These are phyloP conservation scores for Salinomyces thailandicus DNA, from an alignment of 2,329 filamentous ascomycete genomes.

Conservation along the genomic window DNA sequence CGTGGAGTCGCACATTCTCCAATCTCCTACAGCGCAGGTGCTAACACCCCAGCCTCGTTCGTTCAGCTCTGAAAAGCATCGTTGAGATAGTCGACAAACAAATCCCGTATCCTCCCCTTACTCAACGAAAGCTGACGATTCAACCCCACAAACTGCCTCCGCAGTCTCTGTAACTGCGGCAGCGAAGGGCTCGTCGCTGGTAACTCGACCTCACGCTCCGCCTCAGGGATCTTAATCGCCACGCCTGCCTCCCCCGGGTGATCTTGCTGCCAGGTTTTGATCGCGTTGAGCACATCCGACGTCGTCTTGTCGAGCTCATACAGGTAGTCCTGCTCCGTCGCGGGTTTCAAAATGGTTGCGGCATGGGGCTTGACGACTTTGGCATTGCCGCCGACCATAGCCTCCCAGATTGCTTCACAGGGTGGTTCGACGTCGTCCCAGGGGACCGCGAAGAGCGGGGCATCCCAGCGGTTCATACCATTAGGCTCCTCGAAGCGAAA, in stretches of 20 bases:
- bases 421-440: slow-evolving; percentile 63
- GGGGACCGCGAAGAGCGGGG: slow-evolving; percentile 67
- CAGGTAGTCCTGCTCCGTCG: slow-evolving; percentile 57
- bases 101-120: slow-evolving; percentile 27
- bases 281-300: slow-evolving; percentile 61
- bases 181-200: slow-evolving; percentile 56
- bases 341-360: slow-evolving; percentile 59
- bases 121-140: slow-evolving; percentile 53
- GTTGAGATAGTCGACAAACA: slow-evolving; percentile 35
- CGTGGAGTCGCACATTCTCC: too few relatives aligned
- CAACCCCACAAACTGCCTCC: slow-evolving; percentile 66
- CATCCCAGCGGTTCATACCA: slow-evolving; percentile 75
- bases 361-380: slow-evolving; percentile 63
- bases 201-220: slow-evolving; percentile 50
- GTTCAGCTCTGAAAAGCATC: slow-evolving; percentile 27
- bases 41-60: too few relatives aligned
- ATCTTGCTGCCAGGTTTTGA: slow-evolving; percentile 57
- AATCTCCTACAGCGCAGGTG: too few relatives aligned
- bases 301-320: slow-evolving; percentile 71
- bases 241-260: slow-evolving; percentile 53
- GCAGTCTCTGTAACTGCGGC: slow-evolving; percentile 65
- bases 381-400: slow-evolving; percentile 53
- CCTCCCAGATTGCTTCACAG: slow-evolving; percentile 64
- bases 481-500: slow-evolving; percentile 83
- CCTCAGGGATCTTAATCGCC: slow-evolving; percentile 44